phyloP scores from a whole-genome alignment of 495 filamentous ascomycete species.

The Immersiella caudata region DNA sequence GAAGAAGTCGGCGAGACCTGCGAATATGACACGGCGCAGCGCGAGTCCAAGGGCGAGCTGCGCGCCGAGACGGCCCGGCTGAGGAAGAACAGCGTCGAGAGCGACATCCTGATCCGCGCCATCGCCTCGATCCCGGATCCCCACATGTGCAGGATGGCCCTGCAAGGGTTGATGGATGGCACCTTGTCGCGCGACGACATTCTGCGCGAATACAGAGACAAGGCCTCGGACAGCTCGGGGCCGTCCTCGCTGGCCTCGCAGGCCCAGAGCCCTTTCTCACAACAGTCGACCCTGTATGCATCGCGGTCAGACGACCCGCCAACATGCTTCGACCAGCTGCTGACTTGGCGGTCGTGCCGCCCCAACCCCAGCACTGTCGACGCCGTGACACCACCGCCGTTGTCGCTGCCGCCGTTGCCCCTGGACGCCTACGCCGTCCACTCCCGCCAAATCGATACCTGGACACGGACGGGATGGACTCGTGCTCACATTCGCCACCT shows the following conservation, averaged over 20 bases:
- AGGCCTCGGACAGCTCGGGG: not conserved
- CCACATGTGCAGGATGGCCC: constrained; percentile 10
- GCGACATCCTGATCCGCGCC: not conserved
- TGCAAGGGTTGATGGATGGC: constrained; percentile 15
- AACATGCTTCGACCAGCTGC: constrained; percentile 13
- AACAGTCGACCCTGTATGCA: not conserved
- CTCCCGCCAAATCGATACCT: constrained; percentile 1
- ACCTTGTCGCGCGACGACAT: constrained; percentile 3
- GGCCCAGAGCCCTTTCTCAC: not conserved
- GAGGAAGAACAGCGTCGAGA: constrained; percentile 7
- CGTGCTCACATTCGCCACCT: constrained; percentile 9
- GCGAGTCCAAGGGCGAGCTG: constrained; percentile 18
- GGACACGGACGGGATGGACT: constrained; percentile 19
- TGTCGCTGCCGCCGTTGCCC: constrained; percentile 8
- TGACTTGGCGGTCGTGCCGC: constrained; percentile 1
- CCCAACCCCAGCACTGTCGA: not conserved
- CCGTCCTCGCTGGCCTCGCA: not conserved
- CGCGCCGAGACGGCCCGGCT: constrained; percentile 7
- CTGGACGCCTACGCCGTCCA: constrained; percentile 2
- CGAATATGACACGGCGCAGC: constrained; percentile 8
- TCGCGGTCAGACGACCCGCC: not conserved
- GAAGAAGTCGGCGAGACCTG: constrained; percentile 5
- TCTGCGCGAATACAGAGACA: not conserved
- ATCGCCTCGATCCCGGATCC: constrained; percentile 13
- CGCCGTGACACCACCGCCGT: not conserved